Evolutionary conservation across 2,329 filamentous ascomycete species (phyloP), one percentile per base, ranked within the genome.

Genomic region (Arthrobotrys megalospora): DNA sequence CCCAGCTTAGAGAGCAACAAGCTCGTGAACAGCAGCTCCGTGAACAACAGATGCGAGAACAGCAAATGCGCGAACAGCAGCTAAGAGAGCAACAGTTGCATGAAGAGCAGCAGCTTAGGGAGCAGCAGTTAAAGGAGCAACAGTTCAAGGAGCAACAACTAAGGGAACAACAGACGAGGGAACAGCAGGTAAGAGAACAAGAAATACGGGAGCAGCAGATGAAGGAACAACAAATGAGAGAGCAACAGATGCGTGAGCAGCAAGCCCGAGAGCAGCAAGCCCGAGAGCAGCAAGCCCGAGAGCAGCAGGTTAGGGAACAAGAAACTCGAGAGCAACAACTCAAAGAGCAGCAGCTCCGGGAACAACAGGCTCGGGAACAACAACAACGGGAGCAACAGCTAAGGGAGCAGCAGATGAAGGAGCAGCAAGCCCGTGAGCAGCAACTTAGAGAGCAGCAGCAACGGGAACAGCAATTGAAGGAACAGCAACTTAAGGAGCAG

Each of bases 1-100:
- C 38, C n/a, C 71, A 69, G 64, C 52, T 63, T 68, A 68, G 64
- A 69, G 71, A 76, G 38, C 53, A 60, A 24, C n/a, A 67, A 16
- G 36, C 43, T 21, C 24, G 21, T 12, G 43, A 52, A 53, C 65
- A 69, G n/a, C n/a, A 65, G 52, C 50, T 58, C 24, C 62, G 38
- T 6, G 65, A 69, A 19, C 60, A 64, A 21, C 60, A 48, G 19
- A 7, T 45, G 3, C 2, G n/a, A 1, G 60, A 64, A 47, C 60
- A 64, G 38, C 60, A 64, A 24, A 5, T 64, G 14, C 32, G 34
- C 10, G 38, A 64, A 47, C 67, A 73, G 14, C 62, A 76, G 24
- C 43, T 55, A 3, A 64, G 34, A 28, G 72, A 76, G 36, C 24
- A 75, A 34, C 38, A 76, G 21, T 10, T 62, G 6, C 16, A 16